Conservation (phyloP, 345 rosid genomes). For the Camelina hispida region DNA sequence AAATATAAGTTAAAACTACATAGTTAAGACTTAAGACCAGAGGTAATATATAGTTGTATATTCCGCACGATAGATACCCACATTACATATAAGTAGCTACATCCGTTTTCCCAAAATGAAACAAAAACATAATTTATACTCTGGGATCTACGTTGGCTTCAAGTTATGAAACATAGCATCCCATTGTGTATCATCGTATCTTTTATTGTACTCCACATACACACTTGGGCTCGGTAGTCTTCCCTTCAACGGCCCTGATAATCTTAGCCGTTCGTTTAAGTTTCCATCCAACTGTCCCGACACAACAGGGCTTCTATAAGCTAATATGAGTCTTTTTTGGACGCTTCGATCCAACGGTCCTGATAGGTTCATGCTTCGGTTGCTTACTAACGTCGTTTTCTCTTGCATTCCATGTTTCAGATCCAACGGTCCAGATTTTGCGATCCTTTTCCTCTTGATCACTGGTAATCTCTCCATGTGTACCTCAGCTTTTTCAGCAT, state of each 20-base stretch:
- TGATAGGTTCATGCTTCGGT: conserved; percentile 55
- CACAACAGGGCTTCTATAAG: conserved; percentile 52
- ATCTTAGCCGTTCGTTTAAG: conserved; percentile 51
- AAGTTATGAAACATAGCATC: conserved; percentile 68
- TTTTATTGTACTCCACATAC: conserved; percentile 39
- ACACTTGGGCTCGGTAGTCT: conserved; percentile 55
- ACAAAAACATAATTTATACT: neutral
- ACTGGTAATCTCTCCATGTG: conserved; percentile 44
- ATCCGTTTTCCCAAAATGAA: neutral
- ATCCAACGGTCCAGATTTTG: conserved; percentile 80
- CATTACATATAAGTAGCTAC: neutral
- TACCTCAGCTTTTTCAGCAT: conserved; percentile 45
- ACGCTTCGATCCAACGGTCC: conserved; percentile 67
- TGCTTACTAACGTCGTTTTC: conserved; percentile 34
- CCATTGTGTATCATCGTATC: conserved; percentile 61
- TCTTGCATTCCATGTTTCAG: conserved; percentile 43
- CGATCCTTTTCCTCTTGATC: conserved; percentile 44
- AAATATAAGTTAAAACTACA: no score
- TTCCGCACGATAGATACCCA: neutral
- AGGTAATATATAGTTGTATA: neutral
- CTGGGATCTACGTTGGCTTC: conserved; percentile 65
- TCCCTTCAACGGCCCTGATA: conserved; percentile 54
- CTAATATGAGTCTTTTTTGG: conserved; percentile 56
- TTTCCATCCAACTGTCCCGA: conserved; percentile 53
- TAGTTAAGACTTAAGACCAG: neutral